Evolutionary conservation across 2,329 filamentous ascomycete genomes (phyloP).

Genomic region (Fusarium goolgardi): DNA sequence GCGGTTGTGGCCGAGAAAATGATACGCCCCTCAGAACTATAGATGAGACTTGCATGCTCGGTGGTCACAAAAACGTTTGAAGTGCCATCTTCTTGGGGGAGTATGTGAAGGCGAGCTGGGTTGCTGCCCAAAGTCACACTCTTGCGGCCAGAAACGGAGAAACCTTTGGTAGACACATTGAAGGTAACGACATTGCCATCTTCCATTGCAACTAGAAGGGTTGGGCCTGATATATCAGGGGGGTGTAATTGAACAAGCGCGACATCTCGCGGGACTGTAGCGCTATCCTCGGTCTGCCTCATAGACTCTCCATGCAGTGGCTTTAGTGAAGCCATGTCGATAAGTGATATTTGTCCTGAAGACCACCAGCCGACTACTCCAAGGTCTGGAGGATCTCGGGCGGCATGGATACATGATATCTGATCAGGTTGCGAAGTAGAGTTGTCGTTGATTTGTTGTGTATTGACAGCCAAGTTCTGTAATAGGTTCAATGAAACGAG

Average conservation of each 20-base stretch:
- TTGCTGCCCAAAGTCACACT: slow-evolving; percentile 87
- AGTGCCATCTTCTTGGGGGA: slow-evolving; percentile 75
- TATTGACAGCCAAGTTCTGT: slow-evolving; percentile 66
- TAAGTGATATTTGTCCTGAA: slow-evolving; percentile 79
- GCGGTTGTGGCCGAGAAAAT: slow-evolving; percentile 95
- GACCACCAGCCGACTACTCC: slow-evolving; percentile 91
- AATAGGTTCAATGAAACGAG: slow-evolving; percentile 75
- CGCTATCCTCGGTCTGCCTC: slow-evolving; percentile 69
- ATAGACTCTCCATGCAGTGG: slow-evolving; percentile 74
- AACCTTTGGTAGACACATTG: slow-evolving; percentile 71
- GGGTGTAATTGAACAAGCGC: slow-evolving; percentile 82
- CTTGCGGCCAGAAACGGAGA: slow-evolving; percentile 76
- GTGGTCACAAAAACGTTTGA: slow-evolving; percentile 92
- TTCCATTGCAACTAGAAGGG: slow-evolving; percentile 88
- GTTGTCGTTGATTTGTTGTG: slow-evolving; percentile 70
- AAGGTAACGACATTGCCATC: slow-evolving; percentile 93
- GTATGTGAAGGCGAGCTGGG: slow-evolving; percentile 81
- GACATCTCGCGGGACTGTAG: slow-evolving; percentile 85
- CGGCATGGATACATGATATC: slow-evolving; percentile 85
- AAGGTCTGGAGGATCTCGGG: slow-evolving; percentile 69
- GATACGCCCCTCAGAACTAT: slow-evolving; percentile 86
- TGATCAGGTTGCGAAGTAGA: slow-evolving; percentile 66
- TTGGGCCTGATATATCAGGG: slow-evolving; percentile 68
- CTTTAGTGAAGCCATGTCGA: slow-evolving; percentile 74
- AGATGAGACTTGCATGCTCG: slow-evolving; percentile 93